These are phyloP conservation scores for Aspergillus ochraceus DNA, from an alignment of 2,329 filamentous ascomycete genomes.

Conservation along the genomic window DNA sequence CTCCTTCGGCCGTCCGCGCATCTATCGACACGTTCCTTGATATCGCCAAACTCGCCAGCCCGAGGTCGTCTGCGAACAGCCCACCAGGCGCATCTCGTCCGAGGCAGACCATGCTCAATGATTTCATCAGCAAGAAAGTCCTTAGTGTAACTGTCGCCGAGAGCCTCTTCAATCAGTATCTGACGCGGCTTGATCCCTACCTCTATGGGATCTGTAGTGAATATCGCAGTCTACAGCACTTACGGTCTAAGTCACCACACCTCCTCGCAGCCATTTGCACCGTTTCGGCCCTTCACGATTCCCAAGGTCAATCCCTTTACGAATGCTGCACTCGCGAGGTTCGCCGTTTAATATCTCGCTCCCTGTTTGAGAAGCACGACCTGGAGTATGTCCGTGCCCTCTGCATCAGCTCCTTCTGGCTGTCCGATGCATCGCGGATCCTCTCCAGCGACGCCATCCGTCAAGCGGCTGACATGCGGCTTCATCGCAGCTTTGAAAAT, in stretches of 20 bases:
- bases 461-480: constrained; percentile 30
- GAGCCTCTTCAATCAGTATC: constrained; percentile 43
- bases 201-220: constrained; percentile 46
- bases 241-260: constrained; percentile 44
- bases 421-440: constrained; percentile 50
- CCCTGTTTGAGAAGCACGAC: constrained; percentile 49
- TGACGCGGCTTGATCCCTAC: constrained; percentile 49
- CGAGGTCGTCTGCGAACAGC: constrained; percentile 23
- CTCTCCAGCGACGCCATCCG: constrained; percentile 32
- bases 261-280: constrained; percentile 48
- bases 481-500: constrained; percentile 43
- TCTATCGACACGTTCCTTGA: constrained; percentile 39
- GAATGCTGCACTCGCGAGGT: constrained; percentile 48
- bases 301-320: constrained; percentile 29
- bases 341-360: constrained; percentile 45
- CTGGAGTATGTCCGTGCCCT: constrained; percentile 50
- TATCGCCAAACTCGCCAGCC: constrained; percentile 35
- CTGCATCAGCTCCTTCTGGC: constrained; percentile 53
- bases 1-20: constrained; percentile 35
- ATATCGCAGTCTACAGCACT: constrained; percentile 26
- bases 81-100: constrained; percentile 18
- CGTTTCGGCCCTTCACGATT: constrained; percentile 50
- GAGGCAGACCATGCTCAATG: constrained; percentile 20
- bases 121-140: constrained; percentile 48
- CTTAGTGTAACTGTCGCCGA: constrained; percentile 45